Evolutionary conservation across 2,329 filamentous ascomycete species (phyloP).

Genomic region (Amphichorda felina): DNA sequence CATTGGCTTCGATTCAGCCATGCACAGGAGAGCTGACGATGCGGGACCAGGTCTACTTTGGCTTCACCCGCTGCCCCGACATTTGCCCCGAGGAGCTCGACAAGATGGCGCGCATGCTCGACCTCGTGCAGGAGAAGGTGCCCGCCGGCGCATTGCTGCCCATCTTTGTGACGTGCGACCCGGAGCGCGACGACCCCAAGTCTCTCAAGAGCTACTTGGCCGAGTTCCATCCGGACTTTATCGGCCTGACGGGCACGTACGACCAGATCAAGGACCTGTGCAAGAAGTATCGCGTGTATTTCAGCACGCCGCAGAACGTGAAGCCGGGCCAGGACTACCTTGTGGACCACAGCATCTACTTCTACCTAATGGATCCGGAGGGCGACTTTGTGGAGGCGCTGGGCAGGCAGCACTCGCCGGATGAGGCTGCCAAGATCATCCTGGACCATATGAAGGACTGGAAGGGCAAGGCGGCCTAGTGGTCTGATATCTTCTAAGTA

Average conservation of each 20-base stretch:
- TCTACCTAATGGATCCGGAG: conserved; percentile 98
- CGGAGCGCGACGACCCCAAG: conserved; percentile 75
- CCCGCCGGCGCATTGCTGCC: conserved; percentile 48
- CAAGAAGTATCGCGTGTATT: conserved; percentile 95
- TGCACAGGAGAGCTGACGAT: no score
- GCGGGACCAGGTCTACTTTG: conserved; percentile 85
- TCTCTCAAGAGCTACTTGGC: conserved; percentile 76
- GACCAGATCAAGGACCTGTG: conserved; percentile 89
- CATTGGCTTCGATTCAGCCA: background rate
- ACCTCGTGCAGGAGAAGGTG: conserved; percentile 46
- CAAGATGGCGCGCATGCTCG: conserved; percentile 96
- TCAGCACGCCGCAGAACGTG: conserved; percentile 80
- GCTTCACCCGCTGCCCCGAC: conserved; percentile 95
- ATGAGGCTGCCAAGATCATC: conserved; percentile 75
- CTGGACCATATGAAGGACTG: conserved; percentile 68
- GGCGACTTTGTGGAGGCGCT: conserved; percentile 97
- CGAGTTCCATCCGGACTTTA: conserved; percentile 80
- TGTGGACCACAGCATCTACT: conserved; percentile 98
- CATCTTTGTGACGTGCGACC: conserved; percentile 93
- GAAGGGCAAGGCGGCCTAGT: conserved; percentile 11
- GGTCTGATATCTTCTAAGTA: background rate
- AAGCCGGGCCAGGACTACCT: conserved; percentile 92
- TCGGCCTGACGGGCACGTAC: conserved; percentile 88
- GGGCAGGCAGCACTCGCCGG: conserved; percentile 84
- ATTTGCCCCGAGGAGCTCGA: conserved; percentile 98